Evolutionary conservation across 179 eudicot species (phyloP), one percentile per base, ranked within the genome.

Genomic region (Silene coronaria): DNA sequence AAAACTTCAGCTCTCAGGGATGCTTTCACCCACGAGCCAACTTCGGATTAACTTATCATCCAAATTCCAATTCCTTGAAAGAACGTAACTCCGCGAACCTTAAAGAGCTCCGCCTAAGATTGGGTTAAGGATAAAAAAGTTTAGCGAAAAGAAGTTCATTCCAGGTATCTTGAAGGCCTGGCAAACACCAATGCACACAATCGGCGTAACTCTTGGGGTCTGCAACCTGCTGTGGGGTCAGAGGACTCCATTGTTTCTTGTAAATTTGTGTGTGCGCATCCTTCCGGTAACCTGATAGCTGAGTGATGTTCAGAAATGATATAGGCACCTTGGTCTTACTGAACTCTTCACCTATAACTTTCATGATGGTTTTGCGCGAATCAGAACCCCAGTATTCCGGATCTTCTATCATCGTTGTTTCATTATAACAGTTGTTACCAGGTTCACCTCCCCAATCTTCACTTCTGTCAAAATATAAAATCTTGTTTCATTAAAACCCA

Each of bases 121-220:
- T 11, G 48, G 48, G 48, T 46, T 80, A 89, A 10, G 96, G 94
- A 75, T 89, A 91, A 73, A 91, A 91, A 61, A 91, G 92, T 81
- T 92, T 89, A 8, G 92, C 84, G 51, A 80, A 91, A 9, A 92
- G 78, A 70, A 92, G 86, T 77, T 92, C 97, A 34, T 92, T 92
- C 97, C 96, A 91, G 0, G 91, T 91, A 73, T 92, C 97, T 75
- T 92, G 96, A 17, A 91, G 78, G 3, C 97, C 97, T 2, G 96
- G 97, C 70, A 92, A 59, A 74, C 96, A 92, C 97, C 98, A 93
- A 53, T 93, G 98, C 34, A 88, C 88, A 58, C 98, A 93, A 34
- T 93, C 98, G 1, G 98, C 97, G 42, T 93, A 93, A 79, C 83
- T 91, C 3, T 69, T 85, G 0, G 98, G 97, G 66, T 93, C 84